Evolutionary conservation across 1,284 basidiomycete species (phyloP).

Genomic region (Fomes fomentarius): DNA sequence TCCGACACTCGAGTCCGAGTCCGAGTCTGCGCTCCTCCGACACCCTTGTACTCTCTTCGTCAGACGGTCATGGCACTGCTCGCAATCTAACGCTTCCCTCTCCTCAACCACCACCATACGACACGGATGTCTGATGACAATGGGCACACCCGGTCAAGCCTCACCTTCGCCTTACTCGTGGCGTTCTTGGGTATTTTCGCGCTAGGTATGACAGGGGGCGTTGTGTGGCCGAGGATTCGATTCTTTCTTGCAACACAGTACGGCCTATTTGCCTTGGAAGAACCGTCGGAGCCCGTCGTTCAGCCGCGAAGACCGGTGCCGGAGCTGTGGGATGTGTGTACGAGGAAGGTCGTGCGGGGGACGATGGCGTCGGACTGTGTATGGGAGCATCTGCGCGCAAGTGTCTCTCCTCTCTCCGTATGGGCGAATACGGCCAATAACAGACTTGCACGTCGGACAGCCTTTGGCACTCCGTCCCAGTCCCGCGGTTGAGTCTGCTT

Average conservation of each 20-base stretch:
- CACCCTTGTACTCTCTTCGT: no score
- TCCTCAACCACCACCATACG: not conserved
- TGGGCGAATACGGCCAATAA: slow-evolving; percentile 3
- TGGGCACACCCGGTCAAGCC: slow-evolving; percentile 8
- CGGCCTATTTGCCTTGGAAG: not conserved
- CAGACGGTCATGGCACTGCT: no score
- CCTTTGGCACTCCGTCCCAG: no score
- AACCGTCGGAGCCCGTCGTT: not conserved
- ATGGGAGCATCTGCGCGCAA: slow-evolving; percentile 21
- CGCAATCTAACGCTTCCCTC: no score
- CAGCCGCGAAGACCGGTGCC: not conserved
- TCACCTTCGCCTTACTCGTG: slow-evolving; percentile 21
- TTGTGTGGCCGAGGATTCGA: slow-evolving; percentile 14
- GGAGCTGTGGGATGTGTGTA: slow-evolving; percentile 15
- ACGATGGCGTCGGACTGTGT: slow-evolving; percentile 10
- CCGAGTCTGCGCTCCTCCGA: no score
- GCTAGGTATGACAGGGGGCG: slow-evolving; percentile 8
- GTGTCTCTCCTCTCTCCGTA: slow-evolving; percentile 8
- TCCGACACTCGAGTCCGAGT: no score
- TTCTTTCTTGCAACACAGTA: slow-evolving; percentile 1
- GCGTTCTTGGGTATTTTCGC: slow-evolving; percentile 16
- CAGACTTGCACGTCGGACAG: not conserved
- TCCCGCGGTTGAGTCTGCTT: no score
- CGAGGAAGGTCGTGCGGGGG: slow-evolving; percentile 12
- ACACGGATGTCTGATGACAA: slow-evolving; percentile 3